Evolutionary conservation across 768 basidiomycete species (phyloP), one percentile per base, ranked within the genome.

Genomic region (Collybiopsis luxurians): DNA sequence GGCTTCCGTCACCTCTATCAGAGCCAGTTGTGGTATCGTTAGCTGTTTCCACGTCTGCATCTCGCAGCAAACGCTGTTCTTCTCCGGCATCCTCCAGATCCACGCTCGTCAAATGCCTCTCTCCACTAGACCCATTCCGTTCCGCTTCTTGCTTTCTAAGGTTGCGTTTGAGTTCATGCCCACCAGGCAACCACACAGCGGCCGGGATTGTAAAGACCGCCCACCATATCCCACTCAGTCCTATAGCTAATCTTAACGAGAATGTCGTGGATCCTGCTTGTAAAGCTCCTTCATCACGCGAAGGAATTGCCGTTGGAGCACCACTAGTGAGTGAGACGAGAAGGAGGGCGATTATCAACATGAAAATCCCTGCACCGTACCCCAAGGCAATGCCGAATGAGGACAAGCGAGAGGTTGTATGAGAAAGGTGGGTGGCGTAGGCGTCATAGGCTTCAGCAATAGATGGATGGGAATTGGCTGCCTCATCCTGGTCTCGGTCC

Each of bases 141-240:
- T 59, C 59, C 6, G 54, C 58, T 36, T 65, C 57, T 11, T 42
- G 42, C 42, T 19, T 17, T 6, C 6, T 39, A 3, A 45, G 62
- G 42, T 55, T 62, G 2, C 31, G 49, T 4, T 34, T 13, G 6
- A 34, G 31, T 34, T 34, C 31, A 34, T 34, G 42, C 4, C 63
- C 64, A 11, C 77, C 74, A 0, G 91, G 91, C 0, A 95, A 70
- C 83, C 87, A 92, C 0, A 88, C 30, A 0, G 84, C 85, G 2
- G 91, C 88, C 3, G 92, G 92, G 3, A 96, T 67, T 1, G 89
- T 87, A 59, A 92, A 92, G 0, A 87, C 28, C 0, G 84, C 85
- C 96, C 96, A 98, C 89, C 92, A 95, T 0, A 87, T 68, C 0
- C 94, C 95, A 62, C 88, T 93, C 6, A 90, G 66, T 0, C 89